These are phyloP conservation scores for Fusarium dlaminii DNA, from an alignment of 2,329 filamentous ascomycete species.

Conservation along the genomic window DNA sequence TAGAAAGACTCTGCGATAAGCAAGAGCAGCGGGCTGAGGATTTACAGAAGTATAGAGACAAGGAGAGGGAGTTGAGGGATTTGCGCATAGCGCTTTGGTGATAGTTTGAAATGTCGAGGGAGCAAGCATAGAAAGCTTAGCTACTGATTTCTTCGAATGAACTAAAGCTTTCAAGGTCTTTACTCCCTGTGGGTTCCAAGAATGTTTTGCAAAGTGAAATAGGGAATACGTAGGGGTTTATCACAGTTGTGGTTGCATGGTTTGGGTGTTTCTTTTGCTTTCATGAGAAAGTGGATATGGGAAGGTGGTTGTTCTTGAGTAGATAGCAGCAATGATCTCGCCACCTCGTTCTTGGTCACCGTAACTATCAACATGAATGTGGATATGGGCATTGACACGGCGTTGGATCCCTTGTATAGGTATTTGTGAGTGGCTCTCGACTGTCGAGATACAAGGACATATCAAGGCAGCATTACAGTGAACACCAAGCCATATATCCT, in stretches of 20 bases:
- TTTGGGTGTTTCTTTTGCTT: too few species aligned
- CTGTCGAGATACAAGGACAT: neutral
- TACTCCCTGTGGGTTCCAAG: neutral
- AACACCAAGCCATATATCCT: rapidly evolving
- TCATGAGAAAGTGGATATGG: neutral
- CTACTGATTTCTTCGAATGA: neutral
- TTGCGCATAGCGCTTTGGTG: neutral
- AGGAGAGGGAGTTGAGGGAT: neutral
- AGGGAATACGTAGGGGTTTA: too few species aligned
- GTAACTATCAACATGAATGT: neutral
- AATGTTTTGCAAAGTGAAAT: neutral
- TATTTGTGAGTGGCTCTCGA: neutral
- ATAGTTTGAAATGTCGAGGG: rapidly evolving
- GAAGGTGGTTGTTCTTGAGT: neutral
- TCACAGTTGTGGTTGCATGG: rapidly evolving
- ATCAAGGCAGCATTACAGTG: neutral
- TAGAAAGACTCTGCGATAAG: neutral
- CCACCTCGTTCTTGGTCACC: neutral
- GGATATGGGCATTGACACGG: neutral
- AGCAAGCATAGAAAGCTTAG: neutral
- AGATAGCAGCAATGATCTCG: neutral
- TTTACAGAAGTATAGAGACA: rapidly evolving
- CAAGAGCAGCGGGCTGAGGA: rapidly evolving
- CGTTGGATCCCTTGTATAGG: rapidly evolving
- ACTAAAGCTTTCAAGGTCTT: too few species aligned